Evolutionary conservation across 495 filamentous ascomycete genomes (phyloP).

Genomic region (Neurospora sublineolata): DNA sequence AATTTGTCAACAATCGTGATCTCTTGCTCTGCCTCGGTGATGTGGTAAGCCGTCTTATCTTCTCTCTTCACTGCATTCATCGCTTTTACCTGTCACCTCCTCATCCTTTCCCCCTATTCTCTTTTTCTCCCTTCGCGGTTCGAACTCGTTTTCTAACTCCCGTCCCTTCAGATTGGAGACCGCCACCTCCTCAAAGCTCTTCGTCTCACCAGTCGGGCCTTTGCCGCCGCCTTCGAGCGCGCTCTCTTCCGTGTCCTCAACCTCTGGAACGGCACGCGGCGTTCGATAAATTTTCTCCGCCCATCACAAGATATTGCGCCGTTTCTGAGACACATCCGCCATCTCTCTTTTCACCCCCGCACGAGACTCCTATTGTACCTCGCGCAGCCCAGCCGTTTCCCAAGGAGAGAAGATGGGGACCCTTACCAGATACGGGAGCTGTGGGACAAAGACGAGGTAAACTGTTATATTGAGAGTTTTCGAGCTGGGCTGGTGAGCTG

Average conservation of each 20-base stretch:
- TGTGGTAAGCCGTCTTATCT: neutral
- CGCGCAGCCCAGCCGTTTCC: no score
- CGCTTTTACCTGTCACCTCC: neutral
- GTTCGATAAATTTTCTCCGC: neutral
- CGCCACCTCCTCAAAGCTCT: neutral
- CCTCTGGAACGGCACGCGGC: neutral
- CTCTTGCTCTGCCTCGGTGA: neutral
- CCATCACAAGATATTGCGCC: neutral
- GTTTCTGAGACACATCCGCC: neutral
- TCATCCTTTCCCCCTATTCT: neutral
- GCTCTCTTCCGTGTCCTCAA: neutral
- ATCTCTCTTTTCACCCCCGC: neutral
- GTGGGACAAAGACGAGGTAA: neutral
- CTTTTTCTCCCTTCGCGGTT: neutral
- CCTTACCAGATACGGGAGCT: no score
- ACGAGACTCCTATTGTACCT: no score
- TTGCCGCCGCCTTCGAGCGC: neutral
- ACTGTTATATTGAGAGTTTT: neutral
- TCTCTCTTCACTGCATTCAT: neutral
- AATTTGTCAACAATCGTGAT: neutral
- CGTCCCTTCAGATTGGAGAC: neutral
- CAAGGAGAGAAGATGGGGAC: no score
- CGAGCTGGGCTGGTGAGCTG: neutral
- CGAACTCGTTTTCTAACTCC: neutral
- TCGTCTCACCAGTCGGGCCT: neutral